Conservation (phyloP, 371 early-diverging fungal genomes). For the Apophysomyces variabilis region DNA sequence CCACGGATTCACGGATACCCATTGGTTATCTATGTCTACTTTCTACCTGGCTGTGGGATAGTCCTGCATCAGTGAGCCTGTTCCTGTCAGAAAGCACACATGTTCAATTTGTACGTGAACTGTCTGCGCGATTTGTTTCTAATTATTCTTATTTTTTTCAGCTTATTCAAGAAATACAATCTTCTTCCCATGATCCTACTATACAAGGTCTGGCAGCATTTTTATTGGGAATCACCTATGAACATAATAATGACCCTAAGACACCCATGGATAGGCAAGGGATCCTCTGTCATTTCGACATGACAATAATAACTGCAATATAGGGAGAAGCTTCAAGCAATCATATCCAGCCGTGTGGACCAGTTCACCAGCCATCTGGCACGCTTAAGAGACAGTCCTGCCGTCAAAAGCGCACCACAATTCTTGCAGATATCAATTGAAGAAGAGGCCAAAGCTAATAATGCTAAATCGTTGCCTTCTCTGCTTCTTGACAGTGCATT, state of each 20-base stretch:
- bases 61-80: conserved; percentile 75
- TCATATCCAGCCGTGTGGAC: conserved; percentile 88
- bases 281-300: background rate
- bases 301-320: background rate
- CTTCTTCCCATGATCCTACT: conserved; percentile 79
- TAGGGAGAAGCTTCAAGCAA: conserved; percentile 76
- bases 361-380: conserved; percentile 80
- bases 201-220: conserved; percentile 92
- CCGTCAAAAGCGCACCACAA: conserved; percentile 73
- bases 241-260: conserved; percentile 83
- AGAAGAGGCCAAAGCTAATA: conserved; percentile 48
- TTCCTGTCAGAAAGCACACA: conserved; percentile 89
- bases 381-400: conserved; percentile 83
- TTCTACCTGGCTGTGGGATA: conserved; percentile 84
- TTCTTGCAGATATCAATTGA: conserved; percentile 61
- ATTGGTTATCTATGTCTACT: conserved; percentile 76
- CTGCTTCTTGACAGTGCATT: conserved; percentile 82
- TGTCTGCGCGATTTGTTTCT: background rate
- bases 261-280: conserved; percentile 65
- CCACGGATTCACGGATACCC: conserved; percentile 69
- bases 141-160: conserved; percentile 23
- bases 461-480: conserved; percentile 51
- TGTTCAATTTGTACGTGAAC: conserved; percentile 79
- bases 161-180: conserved; percentile 88
- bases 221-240: conserved; percentile 82